A percentile compares a stretch with the other conserved stretches of the same genome.
Evolutionary conservation across 176 grass and related monocot genomes (phyloP).

Genomic region (Aegilops sharonensis): DNA sequence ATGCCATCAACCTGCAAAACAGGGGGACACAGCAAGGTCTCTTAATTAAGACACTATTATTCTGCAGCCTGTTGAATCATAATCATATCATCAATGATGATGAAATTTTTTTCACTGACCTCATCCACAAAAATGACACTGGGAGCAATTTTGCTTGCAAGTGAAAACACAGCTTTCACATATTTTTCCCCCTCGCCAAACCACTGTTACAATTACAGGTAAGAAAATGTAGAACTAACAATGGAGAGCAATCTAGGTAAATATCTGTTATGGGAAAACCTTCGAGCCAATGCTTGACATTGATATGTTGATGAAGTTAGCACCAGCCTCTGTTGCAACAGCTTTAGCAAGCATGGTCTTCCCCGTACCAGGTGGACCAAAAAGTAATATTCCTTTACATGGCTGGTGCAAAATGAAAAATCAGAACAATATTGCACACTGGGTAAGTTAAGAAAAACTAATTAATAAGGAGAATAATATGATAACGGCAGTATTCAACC

Average conservation of each 20-base stretch:
- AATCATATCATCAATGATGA: conserved; percentile 6
- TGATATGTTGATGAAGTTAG: conserved; percentile 99
- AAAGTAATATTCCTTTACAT: conserved; percentile 96
- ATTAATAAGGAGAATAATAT: neutral
- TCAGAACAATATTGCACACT: conserved; percentile 19
- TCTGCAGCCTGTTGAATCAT: neutral
- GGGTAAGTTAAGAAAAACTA: neutral
- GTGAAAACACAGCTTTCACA: conserved; percentile 93
- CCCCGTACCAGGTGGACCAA: conserved; percentile 93
- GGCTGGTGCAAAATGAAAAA: conserved; percentile 53
- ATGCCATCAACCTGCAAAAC: conserved; percentile 81
- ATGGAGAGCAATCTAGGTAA: conserved; percentile 30
- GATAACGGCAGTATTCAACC: neutral
- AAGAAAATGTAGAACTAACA: conserved; percentile 23
- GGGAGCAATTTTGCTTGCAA: conserved; percentile 98
- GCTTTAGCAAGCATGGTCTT: conserved; percentile 99
- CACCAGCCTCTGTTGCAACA: conserved; percentile 97
- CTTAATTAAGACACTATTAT: neutral
- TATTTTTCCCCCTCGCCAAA: conserved; percentile 99
- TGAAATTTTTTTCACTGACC: conserved; percentile 55
- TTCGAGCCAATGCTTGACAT: conserved; percentile 99
- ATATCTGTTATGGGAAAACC: conserved; percentile 39
- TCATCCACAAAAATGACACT: conserved; percentile 98
- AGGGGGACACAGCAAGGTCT: neutral
- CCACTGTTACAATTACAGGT: conserved; percentile 64